phyloP scores from a whole-genome alignment of 192 early-diverging fungal species.

The Oehlia diaphana region DNA sequence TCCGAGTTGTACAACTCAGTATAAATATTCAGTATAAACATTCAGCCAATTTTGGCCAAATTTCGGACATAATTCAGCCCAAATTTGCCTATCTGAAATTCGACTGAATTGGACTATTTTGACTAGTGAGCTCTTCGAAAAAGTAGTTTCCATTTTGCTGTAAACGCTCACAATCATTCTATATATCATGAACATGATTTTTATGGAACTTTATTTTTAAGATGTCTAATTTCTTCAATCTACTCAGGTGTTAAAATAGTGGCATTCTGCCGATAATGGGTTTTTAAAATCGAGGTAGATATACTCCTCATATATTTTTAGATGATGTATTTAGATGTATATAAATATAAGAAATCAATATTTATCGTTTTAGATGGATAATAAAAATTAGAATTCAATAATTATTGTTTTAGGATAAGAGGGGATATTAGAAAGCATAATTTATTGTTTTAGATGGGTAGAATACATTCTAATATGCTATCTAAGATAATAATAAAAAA shows the following conservation, averaged over 20 bases:
- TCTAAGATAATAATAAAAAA: not conserved
- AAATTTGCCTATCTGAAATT: too few species aligned
- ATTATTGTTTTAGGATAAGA: slow-evolving; percentile 2
- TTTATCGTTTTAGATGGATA: too few species aligned
- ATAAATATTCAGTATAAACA: too few species aligned
- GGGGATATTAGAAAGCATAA: not conserved
- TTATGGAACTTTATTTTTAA: too few species aligned
- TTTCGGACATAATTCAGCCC: too few species aligned
- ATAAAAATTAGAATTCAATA: slow-evolving; percentile 7
- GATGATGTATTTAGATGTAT: slow-evolving; percentile 2
- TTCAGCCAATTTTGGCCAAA: too few species aligned
- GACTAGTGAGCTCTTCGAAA: too few species aligned
- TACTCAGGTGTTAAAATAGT: slow-evolving; percentile 9
- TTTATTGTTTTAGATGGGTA: slow-evolving; percentile 11
- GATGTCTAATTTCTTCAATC: slow-evolving; percentile 30
- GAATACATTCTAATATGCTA: not conserved
- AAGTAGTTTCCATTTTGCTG: too few species aligned
- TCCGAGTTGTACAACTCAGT: too few species aligned
- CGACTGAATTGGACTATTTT: too few species aligned
- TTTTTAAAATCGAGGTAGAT: slow-evolving; percentile 9
- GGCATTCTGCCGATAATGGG: slow-evolving; percentile 17
- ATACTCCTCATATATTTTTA: slow-evolving; percentile 11
- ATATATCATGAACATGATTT: too few species aligned
- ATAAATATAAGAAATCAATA: not conserved
- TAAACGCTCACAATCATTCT: too few species aligned